Evolutionary conservation across 2,329 filamentous ascomycete genomes (phyloP).

Genomic region (Fusarium goolgardi): DNA sequence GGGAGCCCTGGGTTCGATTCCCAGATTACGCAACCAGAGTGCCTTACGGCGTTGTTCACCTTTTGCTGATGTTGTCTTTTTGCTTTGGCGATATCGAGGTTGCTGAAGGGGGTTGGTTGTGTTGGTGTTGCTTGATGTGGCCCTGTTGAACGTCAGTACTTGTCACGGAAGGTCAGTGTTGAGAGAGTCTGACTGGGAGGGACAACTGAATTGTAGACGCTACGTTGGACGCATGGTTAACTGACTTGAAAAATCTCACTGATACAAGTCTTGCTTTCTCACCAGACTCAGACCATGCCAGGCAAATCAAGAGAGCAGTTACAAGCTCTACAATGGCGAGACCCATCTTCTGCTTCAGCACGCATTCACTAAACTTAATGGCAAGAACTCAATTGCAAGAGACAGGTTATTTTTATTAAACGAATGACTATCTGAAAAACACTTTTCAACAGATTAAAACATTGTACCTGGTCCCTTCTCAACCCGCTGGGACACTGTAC

Average conservation of each 20-base stretch:
- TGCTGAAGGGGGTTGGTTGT: neutral
- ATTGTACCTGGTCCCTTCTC: conserved; percentile 33
- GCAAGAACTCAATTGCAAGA: conserved; percentile 12
- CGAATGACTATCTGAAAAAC: conserved; percentile 35
- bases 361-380: neutral
- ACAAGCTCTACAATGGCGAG: neutral
- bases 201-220: neutral
- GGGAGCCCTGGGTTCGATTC: conserved; percentile 44
- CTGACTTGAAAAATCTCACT: neutral
- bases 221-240: neutral
- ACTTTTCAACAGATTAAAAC: conserved; percentile 21
- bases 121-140: neutral
- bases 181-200: neutral
- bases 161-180: neutral
- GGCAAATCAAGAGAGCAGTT: neutral
- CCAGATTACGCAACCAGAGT: conserved; percentile 34
- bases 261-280: neutral
- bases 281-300: neutral
- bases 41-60: neutral
- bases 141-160: neutral
- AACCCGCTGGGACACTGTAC: neutral
- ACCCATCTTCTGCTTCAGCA: neutral
- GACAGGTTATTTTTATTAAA: conserved; percentile 37
- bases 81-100: neutral
- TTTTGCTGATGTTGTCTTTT: neutral